Evolutionary conservation across 2,329 filamentous ascomycete species (phyloP).

Genomic region (Fusarium agapanthi): DNA sequence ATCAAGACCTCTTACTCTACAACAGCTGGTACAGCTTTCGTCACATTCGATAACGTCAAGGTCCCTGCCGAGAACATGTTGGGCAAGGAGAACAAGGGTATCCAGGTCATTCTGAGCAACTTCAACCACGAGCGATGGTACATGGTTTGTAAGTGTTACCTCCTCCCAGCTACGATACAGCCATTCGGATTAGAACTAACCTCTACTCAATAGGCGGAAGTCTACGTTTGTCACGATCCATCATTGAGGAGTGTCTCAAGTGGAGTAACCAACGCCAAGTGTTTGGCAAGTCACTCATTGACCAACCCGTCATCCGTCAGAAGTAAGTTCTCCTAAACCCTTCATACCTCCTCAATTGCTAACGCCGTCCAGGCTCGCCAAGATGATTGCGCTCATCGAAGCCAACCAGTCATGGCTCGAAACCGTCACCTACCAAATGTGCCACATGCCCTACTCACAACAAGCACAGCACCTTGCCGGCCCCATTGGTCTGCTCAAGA

Average conservation of each 20-base stretch:
- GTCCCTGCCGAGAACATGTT: conserved; percentile 82
- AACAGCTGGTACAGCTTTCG: conserved; percentile 78
- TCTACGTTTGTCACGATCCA: conserved; percentile 70
- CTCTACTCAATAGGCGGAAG: conserved; percentile 56
- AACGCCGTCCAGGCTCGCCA: conserved; percentile 67
- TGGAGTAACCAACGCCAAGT: conserved; percentile 89
- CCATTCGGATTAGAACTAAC: conserved; percentile 1
- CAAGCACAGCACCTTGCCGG: conserved; percentile 80
- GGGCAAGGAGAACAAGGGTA: conserved; percentile 85
- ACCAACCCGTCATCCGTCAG: conserved; percentile 83
- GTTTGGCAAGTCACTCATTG: conserved; percentile 82
- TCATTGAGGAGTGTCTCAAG: conserved; percentile 86
- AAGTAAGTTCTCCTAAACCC: conserved; percentile 63
- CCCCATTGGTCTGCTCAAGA: conserved; percentile 84
- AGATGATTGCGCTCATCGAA: conserved; percentile 85
- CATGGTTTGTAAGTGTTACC: conserved; percentile 67
- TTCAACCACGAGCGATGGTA: conserved; percentile 89
- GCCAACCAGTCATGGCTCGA: conserved; percentile 89
- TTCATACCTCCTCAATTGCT: neutral
- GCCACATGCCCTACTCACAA: conserved; percentile 80
- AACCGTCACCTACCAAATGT: conserved; percentile 87
- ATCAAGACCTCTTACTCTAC: conserved; percentile 87
- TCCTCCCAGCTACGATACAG: neutral
- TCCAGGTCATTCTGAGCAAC: conserved; percentile 84
- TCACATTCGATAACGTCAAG: conserved; percentile 88